These are phyloP conservation scores for Saturnispora diversa DNA, from an alignment of 805 yeast species.

Conservation along the genomic window DNA sequence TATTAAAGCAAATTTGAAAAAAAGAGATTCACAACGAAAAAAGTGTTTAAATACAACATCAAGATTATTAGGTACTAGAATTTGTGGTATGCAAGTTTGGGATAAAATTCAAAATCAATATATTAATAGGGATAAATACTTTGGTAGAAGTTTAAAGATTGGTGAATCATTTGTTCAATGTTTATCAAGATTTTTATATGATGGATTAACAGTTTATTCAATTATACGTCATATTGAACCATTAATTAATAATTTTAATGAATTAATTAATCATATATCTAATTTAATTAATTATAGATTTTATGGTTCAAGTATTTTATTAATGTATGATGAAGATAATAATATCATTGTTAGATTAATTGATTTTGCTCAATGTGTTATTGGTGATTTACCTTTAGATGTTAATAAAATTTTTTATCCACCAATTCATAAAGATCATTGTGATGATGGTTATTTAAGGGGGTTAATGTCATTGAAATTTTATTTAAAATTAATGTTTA, in stretches of 20 bases:
- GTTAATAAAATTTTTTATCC: constrained; percentile 50
- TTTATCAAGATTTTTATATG: constrained; percentile 68
- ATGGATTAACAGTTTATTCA: constrained; percentile 54
- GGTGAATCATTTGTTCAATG: constrained; percentile 76
- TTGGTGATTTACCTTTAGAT: constrained; percentile 47
- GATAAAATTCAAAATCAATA: constrained; percentile 38
- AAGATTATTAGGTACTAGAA: constrained; percentile 73
- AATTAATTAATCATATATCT: constrained; percentile 46
- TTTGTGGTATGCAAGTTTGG: constrained; percentile 93
- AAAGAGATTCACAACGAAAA: constrained; percentile 67
- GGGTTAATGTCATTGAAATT: constrained; percentile 70
- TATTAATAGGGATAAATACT: constrained; percentile 80
- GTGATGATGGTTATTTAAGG: constrained; percentile 78
- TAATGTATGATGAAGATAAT: constrained; percentile 63
- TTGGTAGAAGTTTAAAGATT: constrained; percentile 66
- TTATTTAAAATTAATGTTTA: constrained; percentile 57
- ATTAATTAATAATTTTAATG: constrained; percentile 51
- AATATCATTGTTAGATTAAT: constrained; percentile 56
- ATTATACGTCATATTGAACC: constrained; percentile 60
- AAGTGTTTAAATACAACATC: constrained; percentile 83
- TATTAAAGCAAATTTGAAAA: constrained; percentile 70
- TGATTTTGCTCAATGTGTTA: constrained; percentile 92
- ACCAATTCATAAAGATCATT: constrained; percentile 52
- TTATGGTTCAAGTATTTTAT: constrained; percentile 81
- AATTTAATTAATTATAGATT: constrained; percentile 69